A percentile compares a stretch with the other conserved stretches of the same genome.
phyloP scores from a whole-genome alignment of 495 filamentous ascomycete genomes.

The Tuber melanosporum region DNA sequence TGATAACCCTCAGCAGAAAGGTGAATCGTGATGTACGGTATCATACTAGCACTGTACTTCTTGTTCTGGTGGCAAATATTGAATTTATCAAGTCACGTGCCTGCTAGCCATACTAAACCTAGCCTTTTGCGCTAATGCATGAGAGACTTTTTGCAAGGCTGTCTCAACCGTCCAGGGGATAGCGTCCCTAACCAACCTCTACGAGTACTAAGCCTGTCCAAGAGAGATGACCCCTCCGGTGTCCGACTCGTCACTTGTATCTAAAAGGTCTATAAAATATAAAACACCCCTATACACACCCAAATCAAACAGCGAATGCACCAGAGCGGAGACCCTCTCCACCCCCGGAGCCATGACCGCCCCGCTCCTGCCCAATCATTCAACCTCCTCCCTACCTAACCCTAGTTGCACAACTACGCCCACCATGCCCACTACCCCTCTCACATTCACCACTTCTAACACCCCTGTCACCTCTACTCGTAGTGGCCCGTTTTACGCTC shows the following conservation, averaged over 20 bases:
- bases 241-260: not conserved
- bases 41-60: too few relatives aligned
- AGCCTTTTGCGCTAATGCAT: too few relatives aligned
- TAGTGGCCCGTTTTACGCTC: not conserved
- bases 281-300: not conserved
- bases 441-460: not conserved
- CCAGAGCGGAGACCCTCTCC: not conserved
- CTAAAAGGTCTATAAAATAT: not conserved
- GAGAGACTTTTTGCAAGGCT: too few relatives aligned
- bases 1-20: too few relatives aligned
- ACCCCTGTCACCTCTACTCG: not conserved
- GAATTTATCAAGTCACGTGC: too few relatives aligned
- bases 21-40: too few relatives aligned
- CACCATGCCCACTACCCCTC: too few relatives aligned
- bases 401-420: too few relatives aligned
- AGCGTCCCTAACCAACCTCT: not conserved
- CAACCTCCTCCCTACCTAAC: not conserved
- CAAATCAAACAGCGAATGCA: not conserved
- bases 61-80: too few relatives aligned
- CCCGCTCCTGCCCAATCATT: too few relatives aligned
- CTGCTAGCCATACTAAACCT: too few relatives aligned
- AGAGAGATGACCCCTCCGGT: not conserved
- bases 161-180: not conserved
- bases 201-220: not conserved
- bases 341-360: too few relatives aligned